These are phyloP conservation scores for Blumeria hordei DNA, from an alignment of 2,329 filamentous ascomycete species.

Conservation along the genomic window DNA sequence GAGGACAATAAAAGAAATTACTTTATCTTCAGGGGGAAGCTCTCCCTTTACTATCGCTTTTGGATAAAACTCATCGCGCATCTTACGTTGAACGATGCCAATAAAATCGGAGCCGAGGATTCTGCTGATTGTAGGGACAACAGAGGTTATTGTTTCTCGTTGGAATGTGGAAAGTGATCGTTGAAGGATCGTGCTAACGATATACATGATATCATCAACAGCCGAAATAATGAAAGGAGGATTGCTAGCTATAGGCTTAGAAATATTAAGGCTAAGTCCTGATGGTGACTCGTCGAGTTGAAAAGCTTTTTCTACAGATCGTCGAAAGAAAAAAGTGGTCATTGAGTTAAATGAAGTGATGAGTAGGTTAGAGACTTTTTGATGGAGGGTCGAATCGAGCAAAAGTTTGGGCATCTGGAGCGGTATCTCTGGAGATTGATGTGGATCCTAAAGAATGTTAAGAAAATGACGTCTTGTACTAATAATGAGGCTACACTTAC, in stretches of 20 bases:
- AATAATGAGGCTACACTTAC: constrained; percentile 23
- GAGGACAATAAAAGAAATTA: constrained; percentile 72
- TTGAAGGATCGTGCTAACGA: constrained; percentile 77
- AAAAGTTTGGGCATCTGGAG: constrained; percentile 51
- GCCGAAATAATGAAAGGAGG: constrained; percentile 83
- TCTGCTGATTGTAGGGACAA: constrained; percentile 54
- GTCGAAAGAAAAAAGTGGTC: constrained; percentile 89
- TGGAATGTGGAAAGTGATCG: constrained; percentile 73
- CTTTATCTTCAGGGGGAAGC: constrained; percentile 66
- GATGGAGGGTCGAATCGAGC: constrained; percentile 51
- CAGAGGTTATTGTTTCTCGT: constrained; percentile 48
- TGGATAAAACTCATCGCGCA: constrained; percentile 89
- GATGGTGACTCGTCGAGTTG: constrained; percentile 75
- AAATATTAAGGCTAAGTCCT: constrained; percentile 54
- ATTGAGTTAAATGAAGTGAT: constrained; percentile 68
- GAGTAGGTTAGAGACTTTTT: constrained; percentile 54
- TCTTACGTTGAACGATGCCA: constrained; percentile 90
- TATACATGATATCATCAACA: constrained; percentile 98
- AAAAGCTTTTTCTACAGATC: constrained; percentile 92
- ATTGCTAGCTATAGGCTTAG: constrained; percentile 46
- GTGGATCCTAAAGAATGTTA: constrained; percentile 23
- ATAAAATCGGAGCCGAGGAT: constrained; percentile 79
- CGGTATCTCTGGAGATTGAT: constrained; percentile 26
- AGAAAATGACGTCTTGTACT: constrained; percentile 9
- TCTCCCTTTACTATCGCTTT: constrained; percentile 54